These are phyloP conservation scores for Quercus gilva DNA, from an alignment of 306 rosid genomes.

Conservation along the genomic window DNA sequence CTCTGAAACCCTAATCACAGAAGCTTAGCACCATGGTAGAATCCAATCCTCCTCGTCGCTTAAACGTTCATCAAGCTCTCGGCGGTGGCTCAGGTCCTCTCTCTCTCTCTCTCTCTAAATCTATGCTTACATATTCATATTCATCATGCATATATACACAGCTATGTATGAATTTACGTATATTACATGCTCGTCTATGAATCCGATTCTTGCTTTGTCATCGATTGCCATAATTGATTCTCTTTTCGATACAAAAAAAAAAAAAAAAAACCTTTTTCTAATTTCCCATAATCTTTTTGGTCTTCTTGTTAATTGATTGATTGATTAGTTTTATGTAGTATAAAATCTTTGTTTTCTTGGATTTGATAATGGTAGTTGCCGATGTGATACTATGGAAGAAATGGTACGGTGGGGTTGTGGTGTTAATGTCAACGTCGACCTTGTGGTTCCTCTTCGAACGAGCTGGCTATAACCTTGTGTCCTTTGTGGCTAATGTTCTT, in stretches of 20 bases:
- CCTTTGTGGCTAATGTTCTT: slow-evolving; percentile 84
- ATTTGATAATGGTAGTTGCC: slow-evolving; percentile 57
- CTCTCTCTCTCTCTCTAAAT: slow-evolving; percentile 1
- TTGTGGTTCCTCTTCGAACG: slow-evolving; percentile 84
- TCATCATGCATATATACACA: too few relatives aligned
- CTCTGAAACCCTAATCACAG: slow-evolving; percentile 35
- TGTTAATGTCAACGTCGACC: slow-evolving; percentile 56
- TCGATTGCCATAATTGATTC: neutral
- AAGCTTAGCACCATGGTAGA: slow-evolving; percentile 65
- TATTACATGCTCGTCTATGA: neutral
- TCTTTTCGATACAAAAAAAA: too few relatives aligned
- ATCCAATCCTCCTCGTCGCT: slow-evolving; percentile 44
- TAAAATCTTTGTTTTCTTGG: neutral
- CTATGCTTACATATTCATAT: neutral
- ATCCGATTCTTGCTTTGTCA: slow-evolving; percentile 6
- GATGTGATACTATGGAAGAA: slow-evolving; percentile 90
- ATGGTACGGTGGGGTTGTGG: slow-evolving; percentile 59
- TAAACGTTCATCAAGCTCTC: slow-evolving; percentile 68
- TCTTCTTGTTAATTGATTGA: neutral
- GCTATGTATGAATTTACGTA: neutral
- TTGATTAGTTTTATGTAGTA: slow-evolving; percentile 5
- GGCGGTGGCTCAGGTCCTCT: slow-evolving; percentile 76
- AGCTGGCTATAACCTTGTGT: slow-evolving; percentile 77
- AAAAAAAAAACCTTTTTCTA: too few relatives aligned
- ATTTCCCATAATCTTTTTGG: neutral